Evolutionary conservation across 306 rosid genomes (phyloP).

Genomic region (Ammopiptanthus mongolicus): DNA sequence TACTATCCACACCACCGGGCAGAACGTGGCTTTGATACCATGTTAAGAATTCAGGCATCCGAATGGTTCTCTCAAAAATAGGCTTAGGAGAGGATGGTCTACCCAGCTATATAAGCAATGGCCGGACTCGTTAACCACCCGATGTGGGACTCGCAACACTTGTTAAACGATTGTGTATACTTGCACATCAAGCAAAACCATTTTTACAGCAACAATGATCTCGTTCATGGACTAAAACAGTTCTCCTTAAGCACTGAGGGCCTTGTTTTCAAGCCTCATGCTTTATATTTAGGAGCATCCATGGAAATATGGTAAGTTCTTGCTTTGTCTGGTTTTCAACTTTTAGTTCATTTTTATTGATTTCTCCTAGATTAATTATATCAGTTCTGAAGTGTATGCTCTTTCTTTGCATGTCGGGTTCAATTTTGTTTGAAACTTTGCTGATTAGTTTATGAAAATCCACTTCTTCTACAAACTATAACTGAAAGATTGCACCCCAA

Average conservation of each 20-base stretch:
- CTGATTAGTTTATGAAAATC: not conserved
- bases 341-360: not conserved
- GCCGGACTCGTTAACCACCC: too few relatives aligned
- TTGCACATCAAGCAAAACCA: too few relatives aligned
- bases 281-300: conserved; percentile 77
- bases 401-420: not conserved
- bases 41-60: too few relatives aligned
- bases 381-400: not conserved
- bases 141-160: too few relatives aligned
- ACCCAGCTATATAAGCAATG: too few relatives aligned
- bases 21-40: too few relatives aligned
- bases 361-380: not conserved
- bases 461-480: not conserved
- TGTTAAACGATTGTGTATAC: too few relatives aligned
- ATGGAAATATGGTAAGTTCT: conserved; percentile 66
- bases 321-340: not conserved
- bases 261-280: conserved; percentile 72
- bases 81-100: too few relatives aligned
- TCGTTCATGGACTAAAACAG: conserved; percentile 51
- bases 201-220: too few relatives aligned
- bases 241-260: conserved; percentile 52
- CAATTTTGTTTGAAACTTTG: conserved; percentile 6
- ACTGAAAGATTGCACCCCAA: not conserved
- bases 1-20: too few relatives aligned
- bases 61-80: too few relatives aligned